Evolutionary conservation across 768 basidiomycete genomes (phyloP).

Genomic region (Leccinellum albellum): DNA sequence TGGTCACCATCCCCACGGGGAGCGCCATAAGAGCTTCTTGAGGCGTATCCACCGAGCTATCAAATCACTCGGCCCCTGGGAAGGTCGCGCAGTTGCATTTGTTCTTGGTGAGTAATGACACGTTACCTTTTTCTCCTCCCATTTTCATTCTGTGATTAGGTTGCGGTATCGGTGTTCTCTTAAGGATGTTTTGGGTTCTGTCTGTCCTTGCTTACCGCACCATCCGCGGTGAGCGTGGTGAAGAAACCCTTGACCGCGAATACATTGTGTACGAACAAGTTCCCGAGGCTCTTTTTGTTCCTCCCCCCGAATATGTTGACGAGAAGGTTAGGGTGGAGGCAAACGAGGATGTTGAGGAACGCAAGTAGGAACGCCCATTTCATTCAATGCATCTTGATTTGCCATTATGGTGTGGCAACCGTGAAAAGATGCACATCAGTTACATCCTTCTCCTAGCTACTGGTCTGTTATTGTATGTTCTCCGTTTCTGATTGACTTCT

Average conservation of each 20-base stretch:
- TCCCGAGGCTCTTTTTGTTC: constrained; percentile 44
- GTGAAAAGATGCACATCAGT: background rate
- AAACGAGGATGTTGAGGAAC: constrained; percentile 9
- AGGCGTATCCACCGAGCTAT: constrained; percentile 62
- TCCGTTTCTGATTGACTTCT: constrained; percentile 3
- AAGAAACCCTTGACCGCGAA: constrained; percentile 39
- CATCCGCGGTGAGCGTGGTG: constrained; percentile 43
- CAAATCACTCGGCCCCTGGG: constrained; percentile 74
- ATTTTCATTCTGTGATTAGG: constrained; percentile 37
- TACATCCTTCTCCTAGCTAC: constrained; percentile 4
- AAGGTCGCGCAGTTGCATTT: constrained; percentile 78
- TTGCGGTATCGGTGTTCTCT: constrained; percentile 79
- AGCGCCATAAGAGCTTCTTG: constrained; percentile 46
- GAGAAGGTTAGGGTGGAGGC: constrained; percentile 42
- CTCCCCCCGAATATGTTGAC: constrained; percentile 58
- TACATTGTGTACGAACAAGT: constrained; percentile 44
- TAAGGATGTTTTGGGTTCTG: constrained; percentile 79
- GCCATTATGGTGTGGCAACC: background rate
- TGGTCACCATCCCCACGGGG: constrained; percentile 14
- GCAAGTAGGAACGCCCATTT: constrained; percentile 10
- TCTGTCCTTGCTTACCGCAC: constrained; percentile 57
- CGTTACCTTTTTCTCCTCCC: background rate
- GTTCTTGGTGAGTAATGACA: constrained; percentile 58
- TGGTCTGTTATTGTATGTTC: constrained; percentile 1
- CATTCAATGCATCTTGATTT: background rate